Percentiles rank a stretch among this genome's conserved stretches.
phyloP scores from a whole-genome alignment of 305 asterid genomes.

The Fraxinus dipetala region DNA sequence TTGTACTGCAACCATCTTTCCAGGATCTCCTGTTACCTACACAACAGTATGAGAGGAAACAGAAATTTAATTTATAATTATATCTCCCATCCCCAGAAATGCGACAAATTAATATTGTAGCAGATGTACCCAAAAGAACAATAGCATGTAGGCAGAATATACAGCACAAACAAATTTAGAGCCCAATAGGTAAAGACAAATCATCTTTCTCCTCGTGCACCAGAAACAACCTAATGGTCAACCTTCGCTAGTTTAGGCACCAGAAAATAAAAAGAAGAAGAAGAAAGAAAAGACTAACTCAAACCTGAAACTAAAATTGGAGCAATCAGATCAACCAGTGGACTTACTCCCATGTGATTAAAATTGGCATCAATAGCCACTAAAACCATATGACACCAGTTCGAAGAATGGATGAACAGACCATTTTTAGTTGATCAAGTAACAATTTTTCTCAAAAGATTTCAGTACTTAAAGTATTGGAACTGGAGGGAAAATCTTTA shows the following conservation, averaged over 20 bases:
- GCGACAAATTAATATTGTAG: background rate
- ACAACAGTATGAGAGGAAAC: slow-evolving; percentile 14
- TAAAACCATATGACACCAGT: background rate
- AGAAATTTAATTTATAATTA: slow-evolving; percentile 10
- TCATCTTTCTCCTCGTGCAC: background rate
- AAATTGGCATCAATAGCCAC: background rate
- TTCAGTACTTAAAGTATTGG: background rate
- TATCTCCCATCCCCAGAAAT: background rate
- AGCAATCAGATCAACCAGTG: background rate
- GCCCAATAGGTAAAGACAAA: background rate
- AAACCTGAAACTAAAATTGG: background rate
- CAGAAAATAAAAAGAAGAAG: background rate
- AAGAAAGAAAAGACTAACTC: background rate
- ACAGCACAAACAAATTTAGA: background rate
- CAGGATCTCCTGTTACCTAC: slow-evolving; percentile 98
- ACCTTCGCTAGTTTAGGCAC: background rate
- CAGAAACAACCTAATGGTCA: background rate
- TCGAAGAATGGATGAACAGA: background rate
- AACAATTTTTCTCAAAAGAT: background rate
- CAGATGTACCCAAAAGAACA: background rate
- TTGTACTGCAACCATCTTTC: slow-evolving; percentile 86
- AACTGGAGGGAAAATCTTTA: background rate
- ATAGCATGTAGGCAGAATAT: background rate
- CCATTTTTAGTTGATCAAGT: background rate
- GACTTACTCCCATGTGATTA: background rate